These are phyloP conservation scores for Lotmaria passim DNA, from an alignment of 208 protist genomes.

Conservation along the genomic window DNA sequence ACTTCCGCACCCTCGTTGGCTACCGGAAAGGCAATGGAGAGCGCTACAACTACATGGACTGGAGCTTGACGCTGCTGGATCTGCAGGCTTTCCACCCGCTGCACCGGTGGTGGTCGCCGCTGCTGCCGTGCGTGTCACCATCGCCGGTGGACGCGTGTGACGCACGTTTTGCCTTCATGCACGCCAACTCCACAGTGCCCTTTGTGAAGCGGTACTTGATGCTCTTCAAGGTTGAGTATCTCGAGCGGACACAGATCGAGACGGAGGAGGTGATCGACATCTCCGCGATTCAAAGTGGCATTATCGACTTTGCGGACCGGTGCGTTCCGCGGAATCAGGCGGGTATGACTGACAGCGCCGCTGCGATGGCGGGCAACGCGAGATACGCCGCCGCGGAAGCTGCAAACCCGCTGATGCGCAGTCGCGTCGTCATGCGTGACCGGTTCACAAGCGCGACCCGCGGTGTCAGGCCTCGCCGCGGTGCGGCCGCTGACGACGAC, in stretches of 20 bases:
- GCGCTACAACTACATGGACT: constrained; percentile 15
- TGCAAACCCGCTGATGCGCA: not conserved
- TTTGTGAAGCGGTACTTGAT: constrained; percentile 32
- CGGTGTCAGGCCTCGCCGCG: not conserved
- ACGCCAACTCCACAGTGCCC: constrained; percentile 15
- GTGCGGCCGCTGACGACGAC: not conserved
- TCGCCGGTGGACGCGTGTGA: not conserved
- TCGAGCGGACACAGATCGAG: constrained; percentile 1
- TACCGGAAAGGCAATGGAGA: not conserved
- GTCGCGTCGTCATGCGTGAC: not conserved
- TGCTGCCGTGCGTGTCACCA: not conserved
- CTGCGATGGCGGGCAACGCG: not conserved
- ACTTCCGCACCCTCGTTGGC: constrained; percentile 25
- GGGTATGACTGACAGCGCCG: not conserved
- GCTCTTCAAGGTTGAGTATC: constrained; percentile 22
- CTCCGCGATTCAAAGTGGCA: not conserved
- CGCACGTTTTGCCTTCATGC: constrained; percentile 21
- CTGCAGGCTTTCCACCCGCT: constrained; percentile 32
- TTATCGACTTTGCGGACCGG: not conserved
- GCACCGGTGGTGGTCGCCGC: constrained; percentile 32
- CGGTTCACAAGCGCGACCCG: not conserved
- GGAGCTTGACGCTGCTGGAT: constrained; percentile 22
- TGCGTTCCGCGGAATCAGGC: not conserved
- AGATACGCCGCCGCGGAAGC: not conserved
- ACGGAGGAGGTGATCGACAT: not conserved